A percentile compares a stretch with the other conserved stretches of the same genome.
These are phyloP conservation scores for Volvox africanus DNA, from an alignment of 139 green algal genomes.

Conservation along the genomic window DNA sequence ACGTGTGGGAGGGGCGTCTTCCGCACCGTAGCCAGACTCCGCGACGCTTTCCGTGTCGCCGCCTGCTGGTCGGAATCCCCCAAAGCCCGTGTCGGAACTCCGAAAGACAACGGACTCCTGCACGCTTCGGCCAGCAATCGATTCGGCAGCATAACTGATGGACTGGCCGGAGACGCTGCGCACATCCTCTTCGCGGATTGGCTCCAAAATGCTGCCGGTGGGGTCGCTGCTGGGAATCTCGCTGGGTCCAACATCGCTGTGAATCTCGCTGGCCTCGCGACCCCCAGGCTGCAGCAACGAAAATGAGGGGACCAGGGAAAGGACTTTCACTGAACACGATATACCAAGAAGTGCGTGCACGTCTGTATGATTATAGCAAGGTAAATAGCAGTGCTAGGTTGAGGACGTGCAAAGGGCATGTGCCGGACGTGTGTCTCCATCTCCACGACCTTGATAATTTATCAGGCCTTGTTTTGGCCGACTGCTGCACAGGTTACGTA, in stretches of 20 bases:
- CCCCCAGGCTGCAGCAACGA: background rate
- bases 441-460: too few species aligned
- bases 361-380: too few species aligned
- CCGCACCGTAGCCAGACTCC: background rate
- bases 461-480: too few species aligned
- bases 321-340: too few species aligned
- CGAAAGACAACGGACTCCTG: background rate
- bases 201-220: background rate
- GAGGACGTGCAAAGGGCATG: too few species aligned
- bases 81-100: background rate
- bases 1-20: background rate
- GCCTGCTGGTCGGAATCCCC: background rate
- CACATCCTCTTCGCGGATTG: constrained; percentile 24
- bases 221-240: background rate
- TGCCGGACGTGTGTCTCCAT: too few species aligned
- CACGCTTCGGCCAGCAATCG: background rate
- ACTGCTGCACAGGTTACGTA: too few species aligned
- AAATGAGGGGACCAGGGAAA: too few species aligned
- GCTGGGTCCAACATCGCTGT: background rate
- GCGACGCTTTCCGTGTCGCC: background rate
- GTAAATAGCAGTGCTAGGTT: too few species aligned
- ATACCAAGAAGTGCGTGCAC: too few species aligned
- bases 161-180: background rate
- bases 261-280: constrained; percentile 10
- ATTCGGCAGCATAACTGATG: background rate